phyloP scores from a whole-genome alignment of 257 asterid genomes.

The Forsythia suspensa region DNA sequence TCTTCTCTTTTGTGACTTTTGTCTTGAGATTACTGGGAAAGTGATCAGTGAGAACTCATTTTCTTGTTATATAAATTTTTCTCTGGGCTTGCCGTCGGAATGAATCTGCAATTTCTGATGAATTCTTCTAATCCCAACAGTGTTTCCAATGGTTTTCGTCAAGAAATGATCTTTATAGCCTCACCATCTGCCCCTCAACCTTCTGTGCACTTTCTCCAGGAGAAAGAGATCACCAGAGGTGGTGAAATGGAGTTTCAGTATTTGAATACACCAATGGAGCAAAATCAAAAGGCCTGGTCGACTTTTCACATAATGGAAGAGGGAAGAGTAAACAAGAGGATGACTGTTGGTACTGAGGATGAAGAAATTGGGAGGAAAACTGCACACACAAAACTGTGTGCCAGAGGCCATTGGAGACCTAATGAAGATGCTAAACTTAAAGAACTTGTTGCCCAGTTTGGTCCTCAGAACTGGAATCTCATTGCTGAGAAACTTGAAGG shows the following conservation, averaged over 20 bases:
- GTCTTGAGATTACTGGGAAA: background rate
- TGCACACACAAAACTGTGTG: constrained; percentile 32
- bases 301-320: background rate
- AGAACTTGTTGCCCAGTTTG: constrained; percentile 45
- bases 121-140: constrained; percentile 13
- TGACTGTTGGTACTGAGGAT: background rate
- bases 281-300: background rate
- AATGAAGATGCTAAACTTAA: constrained; percentile 48
- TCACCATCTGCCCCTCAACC: constrained; percentile 9
- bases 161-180: constrained; percentile 27
- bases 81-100: background rate
- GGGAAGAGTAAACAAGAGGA: background rate
- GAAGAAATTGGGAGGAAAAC: constrained; percentile 19
- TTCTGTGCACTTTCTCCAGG: constrained; percentile 2
- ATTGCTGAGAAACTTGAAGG: constrained; percentile 54
- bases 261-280: background rate
- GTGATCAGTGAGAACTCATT: no score
- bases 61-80: no score
- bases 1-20: background rate
- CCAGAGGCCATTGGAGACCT: constrained; percentile 60
- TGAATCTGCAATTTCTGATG: constrained; percentile 29
- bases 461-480: constrained; percentile 64
- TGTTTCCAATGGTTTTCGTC: background rate
- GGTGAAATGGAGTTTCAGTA: constrained; percentile 19
- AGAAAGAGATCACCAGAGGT: background rate